Base-by-base conservation (phyloP, 1,284 basidiomycete species). In the Trichosporon sp. region DNA sequence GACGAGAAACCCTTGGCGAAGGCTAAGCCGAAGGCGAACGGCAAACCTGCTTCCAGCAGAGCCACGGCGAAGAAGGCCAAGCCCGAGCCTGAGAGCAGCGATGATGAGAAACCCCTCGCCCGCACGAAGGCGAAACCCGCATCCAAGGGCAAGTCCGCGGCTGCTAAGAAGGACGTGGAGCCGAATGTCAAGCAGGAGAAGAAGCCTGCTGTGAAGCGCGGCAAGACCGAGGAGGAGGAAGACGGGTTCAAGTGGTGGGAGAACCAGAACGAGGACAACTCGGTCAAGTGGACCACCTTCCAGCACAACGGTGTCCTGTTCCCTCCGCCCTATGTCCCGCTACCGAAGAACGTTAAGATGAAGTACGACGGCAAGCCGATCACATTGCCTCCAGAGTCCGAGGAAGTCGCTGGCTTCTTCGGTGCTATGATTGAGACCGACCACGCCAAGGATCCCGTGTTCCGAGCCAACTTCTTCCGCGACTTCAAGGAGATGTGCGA, bases 381-480 rank as follows among this genome's bases (percentile, higher is more conserved):
- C 56, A 87, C 91, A 71, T 89, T 99, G 21, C 90, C 93, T 12
- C 90, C 89, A 12, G 92, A 92, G 76, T 88, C 96, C 1, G 97
- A 99, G 84, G 97, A 99, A 84, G 96, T 99, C 54, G 97, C 97
- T 61, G 92, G 93, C 46, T 99, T 99, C 85, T 99, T 96, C 79
- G 97, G 88, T 35, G 93, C 94, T 37, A 90, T 99, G 86, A 81
- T 99, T 68, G 94, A 96, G 83, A 93, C 94, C 2, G 94, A 96
- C 76, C 96, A 99, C 79, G 93, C 92, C 2, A 88, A 92, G 83
- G 96, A 99, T 82, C 87, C 86, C 32, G 90, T 88, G 0, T 99
- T 99, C 86, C 93, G 93, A 84, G 90, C 91, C 81, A 99, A 99
- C 85, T 99, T 99, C 85, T 99, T 99, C 84, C 87, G 90, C 0